Conservation (phyloP, 169 alveolate genomes). For the Plasmodium ovale region DNA sequence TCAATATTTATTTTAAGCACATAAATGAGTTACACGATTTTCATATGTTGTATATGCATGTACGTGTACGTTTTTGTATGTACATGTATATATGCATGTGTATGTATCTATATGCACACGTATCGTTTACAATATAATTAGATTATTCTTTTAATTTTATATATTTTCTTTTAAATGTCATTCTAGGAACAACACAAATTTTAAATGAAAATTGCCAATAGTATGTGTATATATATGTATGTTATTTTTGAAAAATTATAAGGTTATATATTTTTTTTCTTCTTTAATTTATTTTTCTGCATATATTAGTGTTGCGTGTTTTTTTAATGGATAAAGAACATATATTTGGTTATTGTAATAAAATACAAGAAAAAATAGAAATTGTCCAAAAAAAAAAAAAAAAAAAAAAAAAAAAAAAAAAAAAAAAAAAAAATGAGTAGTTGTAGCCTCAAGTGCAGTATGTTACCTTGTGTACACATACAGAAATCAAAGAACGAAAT, state of each 20-base stretch:
- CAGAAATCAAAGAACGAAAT: constrained; percentile 25
- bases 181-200: constrained; percentile 7
- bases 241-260: constrained; percentile 44
- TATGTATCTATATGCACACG: constrained; percentile 16
- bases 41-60: neutral
- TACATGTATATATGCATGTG: constrained; percentile 4
- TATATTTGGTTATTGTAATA: constrained; percentile 2
- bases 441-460: constrained; percentile 73
- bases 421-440: constrained; percentile 49
- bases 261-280: constrained; percentile 1
- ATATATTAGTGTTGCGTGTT: neutral
- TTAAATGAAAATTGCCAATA: constrained; percentile 7
- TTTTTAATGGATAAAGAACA: constrained; percentile 18
- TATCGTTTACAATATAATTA: constrained; percentile 36
- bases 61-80: neutral
- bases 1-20: constrained; percentile 18
- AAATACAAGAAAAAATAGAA: neutral
- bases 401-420: too few species aligned
- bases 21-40: constrained; percentile 33
- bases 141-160: constrained; percentile 22
- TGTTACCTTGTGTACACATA: constrained; percentile 70
- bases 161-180: constrained; percentile 21
- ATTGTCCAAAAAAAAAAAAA: too few species aligned
- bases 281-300: constrained; percentile 5
- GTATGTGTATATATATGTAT: neutral